Evolutionary conservation across 2,329 filamentous ascomycete genomes (phyloP).

Genomic region (Fusarium sp.): DNA sequence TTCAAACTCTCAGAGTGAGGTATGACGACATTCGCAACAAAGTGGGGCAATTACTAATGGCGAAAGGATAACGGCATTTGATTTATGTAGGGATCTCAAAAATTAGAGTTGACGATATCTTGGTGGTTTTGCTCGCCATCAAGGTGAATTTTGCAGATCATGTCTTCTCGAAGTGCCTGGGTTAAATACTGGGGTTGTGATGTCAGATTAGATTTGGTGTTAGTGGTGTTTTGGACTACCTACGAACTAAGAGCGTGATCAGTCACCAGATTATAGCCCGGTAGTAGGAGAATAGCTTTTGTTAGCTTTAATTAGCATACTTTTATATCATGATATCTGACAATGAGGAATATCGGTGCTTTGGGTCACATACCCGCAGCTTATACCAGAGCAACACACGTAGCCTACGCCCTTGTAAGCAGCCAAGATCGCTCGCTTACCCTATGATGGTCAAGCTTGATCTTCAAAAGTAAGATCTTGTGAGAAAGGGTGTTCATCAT

Average conservation of each 20-base stretch:
- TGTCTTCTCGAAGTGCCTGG: neutral
- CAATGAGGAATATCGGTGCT: neutral
- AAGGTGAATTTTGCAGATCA: slow-evolving; percentile 2
- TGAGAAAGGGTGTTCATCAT: fast-evolving
- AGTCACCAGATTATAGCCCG: neutral
- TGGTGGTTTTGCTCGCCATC: slow-evolving; percentile 11
- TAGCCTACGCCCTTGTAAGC: neutral
- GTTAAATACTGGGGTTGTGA: neutral
- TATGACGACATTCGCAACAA: slow-evolving; percentile 36
- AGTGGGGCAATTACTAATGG: slow-evolving; percentile 37
- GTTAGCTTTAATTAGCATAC: neutral
- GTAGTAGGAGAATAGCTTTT: neutral
- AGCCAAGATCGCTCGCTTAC: neutral
- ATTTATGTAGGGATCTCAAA: neutral
- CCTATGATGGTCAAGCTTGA: neutral
- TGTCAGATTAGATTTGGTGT: neutral
- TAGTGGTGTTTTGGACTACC: neutral
- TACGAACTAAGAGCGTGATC: neutral
- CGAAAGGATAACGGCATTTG: slow-evolving; percentile 16
- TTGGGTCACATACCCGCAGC: neutral
- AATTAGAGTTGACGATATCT: neutral
- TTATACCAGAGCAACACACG: neutral
- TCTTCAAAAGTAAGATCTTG: neutral
- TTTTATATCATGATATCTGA: neutral
- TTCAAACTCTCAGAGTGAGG: neutral